These are phyloP conservation scores for Phalaenopsis equestris DNA, from an alignment of 106 monocot genomes.

Conservation along the genomic window DNA sequence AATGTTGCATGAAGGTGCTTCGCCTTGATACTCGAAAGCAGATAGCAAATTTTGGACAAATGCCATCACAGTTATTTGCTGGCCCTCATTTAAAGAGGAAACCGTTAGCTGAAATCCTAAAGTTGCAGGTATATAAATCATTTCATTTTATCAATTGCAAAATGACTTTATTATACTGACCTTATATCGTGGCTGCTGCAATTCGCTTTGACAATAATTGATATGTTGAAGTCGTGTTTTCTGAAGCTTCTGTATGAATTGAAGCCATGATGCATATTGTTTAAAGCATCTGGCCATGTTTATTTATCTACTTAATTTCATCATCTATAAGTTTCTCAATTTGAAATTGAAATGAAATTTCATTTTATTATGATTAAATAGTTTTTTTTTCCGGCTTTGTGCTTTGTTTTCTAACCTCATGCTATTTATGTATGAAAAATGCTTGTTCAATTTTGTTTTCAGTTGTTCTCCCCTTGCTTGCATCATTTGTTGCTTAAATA, in stretches of 20 bases:
- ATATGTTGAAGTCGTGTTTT: neutral
- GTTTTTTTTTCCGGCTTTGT: too few relatives aligned
- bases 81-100: constrained; percentile 70
- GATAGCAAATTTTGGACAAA: constrained; percentile 87
- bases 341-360: too few relatives aligned
- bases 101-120: constrained; percentile 57
- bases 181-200: neutral
- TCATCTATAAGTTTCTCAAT: too few relatives aligned
- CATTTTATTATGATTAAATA: too few relatives aligned
- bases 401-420: too few relatives aligned
- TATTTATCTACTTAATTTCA: too few relatives aligned
- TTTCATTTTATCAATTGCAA: neutral
- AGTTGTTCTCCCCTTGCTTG: too few relatives aligned
- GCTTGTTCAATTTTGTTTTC: too few relatives aligned
- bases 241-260: too few relatives aligned
- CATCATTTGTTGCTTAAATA: too few relatives aligned
- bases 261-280: neutral
- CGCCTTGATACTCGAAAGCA: constrained; percentile 69
- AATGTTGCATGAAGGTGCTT: constrained; percentile 48
- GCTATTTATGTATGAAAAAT: too few relatives aligned
- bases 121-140: constrained; percentile 57
- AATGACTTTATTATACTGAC: neutral
- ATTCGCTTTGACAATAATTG: neutral
- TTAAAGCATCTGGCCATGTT: neutral
- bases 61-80: constrained; percentile 73